Base-by-base conservation (phyloP, 1,284 basidiomycete species). In the Heterobasidion irregulare region DNA sequence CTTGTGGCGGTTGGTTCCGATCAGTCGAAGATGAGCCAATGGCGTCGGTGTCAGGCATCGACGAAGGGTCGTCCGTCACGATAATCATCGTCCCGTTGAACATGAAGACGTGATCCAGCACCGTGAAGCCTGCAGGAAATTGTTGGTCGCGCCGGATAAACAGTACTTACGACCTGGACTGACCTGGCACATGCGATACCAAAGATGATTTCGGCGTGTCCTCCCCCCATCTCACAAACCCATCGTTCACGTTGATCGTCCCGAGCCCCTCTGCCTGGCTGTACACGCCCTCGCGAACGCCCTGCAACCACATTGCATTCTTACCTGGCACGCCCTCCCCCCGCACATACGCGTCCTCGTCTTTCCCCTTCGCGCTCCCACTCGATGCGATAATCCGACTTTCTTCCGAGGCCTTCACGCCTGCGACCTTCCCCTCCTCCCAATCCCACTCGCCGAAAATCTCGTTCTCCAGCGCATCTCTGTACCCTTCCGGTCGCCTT, bases 101-200 rank as follows among this genome's bases (percentile, higher is more conserved):
- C 32, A 89, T 67, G 59, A 87, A 80, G 26, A 92, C 75, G 57
- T 89, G 85, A 61, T 93, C 89, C 54, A 94, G 73, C 46, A 92
- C 79, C 1, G 88, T 92, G 72, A 85, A 91, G 2, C 92, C 91
- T 91, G 63, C 58, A 33, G 33, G 50, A 33, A 50, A 57, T 32
- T 34, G 46, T 48, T 43, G 32, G 32, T 33, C 26, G 50, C 53
- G 19, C 26, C 26, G 26, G 5, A 57, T 41, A 41, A 41, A 41
- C 10, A 10, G 10, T n/a, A 5, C 2, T 10, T 49, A 52, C 46
- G 35, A 10, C 13, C 32, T 6, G 6, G 4, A 43, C 44, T 10
- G 15, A 38, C 55, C 86, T 61, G 84, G 76, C 36, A 75, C 72
- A 68, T 89, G 86, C 46, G 75, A 75, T 34, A 82, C 62, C 48